A percentile compares a stretch with the other conserved stretches of the same genome.
These are phyloP conservation scores for Botryosphaeria dothidea DNA, from an alignment of 2,329 filamentous ascomycete genomes.

Conservation along the genomic window DNA sequence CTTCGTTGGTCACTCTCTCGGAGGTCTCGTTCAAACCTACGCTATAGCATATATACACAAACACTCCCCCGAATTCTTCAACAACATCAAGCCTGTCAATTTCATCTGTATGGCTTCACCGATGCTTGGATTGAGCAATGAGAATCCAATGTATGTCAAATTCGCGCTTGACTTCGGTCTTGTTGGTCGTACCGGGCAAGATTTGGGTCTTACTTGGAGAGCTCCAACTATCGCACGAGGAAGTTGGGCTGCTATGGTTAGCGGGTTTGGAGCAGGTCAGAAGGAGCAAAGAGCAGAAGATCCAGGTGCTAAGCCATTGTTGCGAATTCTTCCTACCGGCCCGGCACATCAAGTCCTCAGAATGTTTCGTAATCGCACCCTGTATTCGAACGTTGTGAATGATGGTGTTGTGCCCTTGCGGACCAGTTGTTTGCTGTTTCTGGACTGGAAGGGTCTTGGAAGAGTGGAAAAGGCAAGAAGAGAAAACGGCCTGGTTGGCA, in stretches of 20 bases:
- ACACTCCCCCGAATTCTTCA: slow-evolving; percentile 88
- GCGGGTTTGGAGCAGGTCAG: slow-evolving; percentile 66
- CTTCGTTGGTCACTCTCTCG: slow-evolving; percentile 89
- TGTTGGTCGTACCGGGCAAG: slow-evolving; percentile 93
- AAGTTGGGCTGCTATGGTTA: slow-evolving; percentile 85
- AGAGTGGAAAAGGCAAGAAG: slow-evolving; percentile 91
- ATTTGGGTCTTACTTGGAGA: slow-evolving; percentile 91
- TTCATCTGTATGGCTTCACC: slow-evolving; percentile 88
- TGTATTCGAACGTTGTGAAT: slow-evolving; percentile 97
- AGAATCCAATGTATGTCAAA: slow-evolving; percentile 95
- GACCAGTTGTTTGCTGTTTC: slow-evolving; percentile 92
- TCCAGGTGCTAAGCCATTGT: slow-evolving; percentile 81
- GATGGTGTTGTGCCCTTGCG: slow-evolving; percentile 94
- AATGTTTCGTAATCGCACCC: slow-evolving; percentile 85
- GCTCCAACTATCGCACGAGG: slow-evolving; percentile 81
- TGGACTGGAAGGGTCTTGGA: slow-evolving; percentile 93
- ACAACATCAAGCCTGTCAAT: slow-evolving; percentile 81
- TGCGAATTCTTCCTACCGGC: slow-evolving; percentile 86
- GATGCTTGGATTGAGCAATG: slow-evolving; percentile 89
- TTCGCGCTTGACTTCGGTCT: slow-evolving; percentile 96
- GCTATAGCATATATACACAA: slow-evolving; percentile 96
- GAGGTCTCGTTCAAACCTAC: slow-evolving; percentile 88
- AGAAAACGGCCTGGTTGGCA: slow-evolving; percentile 89
- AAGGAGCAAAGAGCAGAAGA: slow-evolving; percentile 61
- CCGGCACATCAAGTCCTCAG: slow-evolving; percentile 84